These are phyloP conservation scores for Cyclotella distinguenda DNA, from an alignment of 108 stramenopile species.

Conservation along the genomic window DNA sequence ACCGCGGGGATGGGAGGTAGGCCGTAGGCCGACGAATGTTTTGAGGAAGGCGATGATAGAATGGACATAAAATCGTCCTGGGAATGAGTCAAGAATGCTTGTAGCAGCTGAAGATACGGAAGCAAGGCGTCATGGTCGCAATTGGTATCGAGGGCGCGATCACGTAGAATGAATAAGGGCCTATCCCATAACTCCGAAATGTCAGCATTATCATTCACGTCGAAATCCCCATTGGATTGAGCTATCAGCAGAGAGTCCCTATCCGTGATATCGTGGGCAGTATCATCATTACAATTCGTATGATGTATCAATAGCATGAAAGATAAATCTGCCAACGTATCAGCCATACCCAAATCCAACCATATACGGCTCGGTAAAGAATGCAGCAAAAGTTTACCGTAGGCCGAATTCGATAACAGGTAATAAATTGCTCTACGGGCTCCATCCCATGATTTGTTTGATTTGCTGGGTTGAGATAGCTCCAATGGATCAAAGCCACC, in stretches of 20 bases:
- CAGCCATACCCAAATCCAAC: constrained; percentile 35
- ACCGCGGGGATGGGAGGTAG: constrained; percentile 26
- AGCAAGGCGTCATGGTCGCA: constrained; percentile 38
- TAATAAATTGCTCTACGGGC: constrained; percentile 29
- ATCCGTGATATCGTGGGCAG: background rate
- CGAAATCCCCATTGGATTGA: background rate
- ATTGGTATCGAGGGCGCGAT: constrained; percentile 46
- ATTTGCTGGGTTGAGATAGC: constrained; percentile 24
- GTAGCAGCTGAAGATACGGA: constrained; percentile 39
- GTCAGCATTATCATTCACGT: constrained; percentile 13
- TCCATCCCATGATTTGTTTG: constrained; percentile 36
- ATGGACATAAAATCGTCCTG: constrained; percentile 32
- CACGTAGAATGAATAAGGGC: constrained; percentile 38
- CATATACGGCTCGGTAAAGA: constrained; percentile 33
- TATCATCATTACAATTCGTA: constrained; percentile 8
- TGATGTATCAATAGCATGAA: constrained; percentile 37
- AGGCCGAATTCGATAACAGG: constrained; percentile 31
- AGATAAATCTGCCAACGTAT: constrained; percentile 42
- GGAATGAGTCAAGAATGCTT: constrained; percentile 40
- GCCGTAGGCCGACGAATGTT: background rate
- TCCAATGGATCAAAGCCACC: constrained; percentile 25
- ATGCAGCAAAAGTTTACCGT: constrained; percentile 28
- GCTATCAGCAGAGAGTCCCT: constrained; percentile 4
- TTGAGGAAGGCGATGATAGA: constrained; percentile 13
- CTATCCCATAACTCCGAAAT: constrained; percentile 45